A percentile compares a stretch with the other conserved stretches of the same genome.
Conservation (phyloP, 2,329 filamentous ascomycete genomes). For the Ophiostoma sp. region DNA sequence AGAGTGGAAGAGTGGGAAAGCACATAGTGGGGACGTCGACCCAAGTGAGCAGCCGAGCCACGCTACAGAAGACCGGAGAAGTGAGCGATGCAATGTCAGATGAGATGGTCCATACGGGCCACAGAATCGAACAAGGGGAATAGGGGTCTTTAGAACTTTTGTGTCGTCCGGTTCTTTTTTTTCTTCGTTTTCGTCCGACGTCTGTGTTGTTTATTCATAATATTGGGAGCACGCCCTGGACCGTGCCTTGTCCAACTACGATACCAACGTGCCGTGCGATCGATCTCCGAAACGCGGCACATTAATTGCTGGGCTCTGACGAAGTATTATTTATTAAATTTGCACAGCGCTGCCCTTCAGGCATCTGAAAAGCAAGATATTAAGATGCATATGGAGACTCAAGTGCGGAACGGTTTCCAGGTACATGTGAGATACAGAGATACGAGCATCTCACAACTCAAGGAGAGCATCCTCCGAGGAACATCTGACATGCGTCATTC, state of each 20-base stretch:
- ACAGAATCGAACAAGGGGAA: background rate
- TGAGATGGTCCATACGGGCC: background rate
- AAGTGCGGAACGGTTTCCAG: no score
- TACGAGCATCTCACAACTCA: background rate
- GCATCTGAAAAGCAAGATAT: no score
- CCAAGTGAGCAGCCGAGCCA: background rate
- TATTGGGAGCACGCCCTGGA: background rate
- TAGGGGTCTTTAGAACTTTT: background rate
- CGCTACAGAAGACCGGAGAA: background rate
- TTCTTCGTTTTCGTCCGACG: background rate
- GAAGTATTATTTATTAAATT: no score
- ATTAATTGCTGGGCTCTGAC: background rate
- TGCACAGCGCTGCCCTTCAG: no score
- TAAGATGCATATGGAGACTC: no score
- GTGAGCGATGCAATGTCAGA: background rate
- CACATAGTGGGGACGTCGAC: no score
- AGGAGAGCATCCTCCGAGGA: background rate
- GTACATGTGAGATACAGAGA: no score
- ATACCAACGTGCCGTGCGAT: background rate
- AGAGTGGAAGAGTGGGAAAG: background rate
- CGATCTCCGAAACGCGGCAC: slow-evolving; percentile 6
- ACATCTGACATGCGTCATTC: background rate
- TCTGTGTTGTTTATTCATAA: background rate
- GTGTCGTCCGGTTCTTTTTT: background rate
- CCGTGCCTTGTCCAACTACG: background rate